Conservation (phyloP, 768 basidiomycete genomes). For the Galerina marginata region DNA sequence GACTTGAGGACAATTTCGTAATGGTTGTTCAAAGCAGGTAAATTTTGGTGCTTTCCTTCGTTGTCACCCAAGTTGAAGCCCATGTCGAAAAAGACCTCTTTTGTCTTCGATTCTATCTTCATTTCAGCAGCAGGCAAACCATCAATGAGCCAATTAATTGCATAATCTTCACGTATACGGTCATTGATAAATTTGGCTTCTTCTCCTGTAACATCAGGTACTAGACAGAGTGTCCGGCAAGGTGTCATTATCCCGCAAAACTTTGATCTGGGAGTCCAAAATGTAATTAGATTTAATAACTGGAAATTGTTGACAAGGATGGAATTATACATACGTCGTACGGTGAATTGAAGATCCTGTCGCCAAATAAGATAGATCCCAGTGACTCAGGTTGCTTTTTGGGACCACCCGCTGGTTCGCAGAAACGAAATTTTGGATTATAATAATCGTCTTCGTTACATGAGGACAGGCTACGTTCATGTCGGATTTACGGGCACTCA, state of each 20-base stretch:
- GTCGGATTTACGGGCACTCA: constrained; percentile 36
- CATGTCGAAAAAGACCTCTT: constrained; percentile 91
- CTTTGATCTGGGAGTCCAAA: constrained; percentile 62
- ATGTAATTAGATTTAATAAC: constrained; percentile 7
- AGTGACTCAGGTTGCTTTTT: constrained; percentile 82
- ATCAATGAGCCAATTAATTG: constrained; percentile 93
- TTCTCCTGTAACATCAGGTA: constrained; percentile 58
- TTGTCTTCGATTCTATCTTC: constrained; percentile 78
- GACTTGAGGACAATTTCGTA: constrained; percentile 86
- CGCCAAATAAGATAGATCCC: constrained; percentile 95
- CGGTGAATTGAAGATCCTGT: constrained; percentile 90
- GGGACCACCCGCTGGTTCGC: constrained; percentile 75
- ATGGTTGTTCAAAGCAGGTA: constrained; percentile 88
- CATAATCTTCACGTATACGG: constrained; percentile 90
- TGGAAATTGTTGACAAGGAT: neutral
- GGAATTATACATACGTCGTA: constrained; percentile 67
- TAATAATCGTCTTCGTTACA: constrained; percentile 85
- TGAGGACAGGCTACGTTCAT: neutral
- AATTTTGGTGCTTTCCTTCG: constrained; percentile 58
- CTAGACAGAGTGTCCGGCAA: constrained; percentile 77
- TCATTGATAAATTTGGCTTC: constrained; percentile 91
- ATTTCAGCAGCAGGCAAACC: constrained; percentile 94
- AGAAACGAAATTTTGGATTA: constrained; percentile 85
- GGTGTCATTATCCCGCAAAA: constrained; percentile 79
- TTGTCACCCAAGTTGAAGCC: constrained; percentile 92